Base-by-base conservation (phyloP, 306 rosid genomes). In the Prunus armeniaca region DNA sequence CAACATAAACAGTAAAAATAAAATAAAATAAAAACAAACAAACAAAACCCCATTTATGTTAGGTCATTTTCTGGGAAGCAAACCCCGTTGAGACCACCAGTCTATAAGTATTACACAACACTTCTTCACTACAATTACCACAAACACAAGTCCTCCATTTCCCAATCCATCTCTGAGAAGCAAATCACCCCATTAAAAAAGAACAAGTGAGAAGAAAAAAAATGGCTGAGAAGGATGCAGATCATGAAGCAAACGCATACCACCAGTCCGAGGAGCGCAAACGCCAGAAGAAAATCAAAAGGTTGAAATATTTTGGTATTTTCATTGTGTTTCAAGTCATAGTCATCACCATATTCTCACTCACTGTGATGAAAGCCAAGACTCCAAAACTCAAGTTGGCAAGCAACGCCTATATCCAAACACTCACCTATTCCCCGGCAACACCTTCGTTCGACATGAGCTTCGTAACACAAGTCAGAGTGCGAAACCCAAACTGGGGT, bases 401-500 rank as follows among this genome's bases (percentile, higher is more conserved):
- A 38, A 38, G 34, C 46, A 57, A 43, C 57, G 49, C 56, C 67
- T 13, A 5, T 38, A 65, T 76, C 68, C 74, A 67, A 9, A 54
- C 43, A n/a, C 66, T 76, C 30, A 56, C 24, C 22, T 30, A 47
- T 43, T 34, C n/a, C 3, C 0, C 69, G 12, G 49, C 72, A 2
- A 0, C 62, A 1, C 68, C 82, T 34, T 78, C 77, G 9, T 79
- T 83, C 19, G 75, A 83, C 47, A 46, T 79, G 46, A 79, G 32
- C 52, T 74, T 83, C 54, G 6, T 18, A 14, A 45, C 83, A n/a
- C 83, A 83, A 70, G 30, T 83, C 14, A 47, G 80, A 66, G 67
- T 83, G 13, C 55, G 64, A 60, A 83, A 79, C 74, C 7, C 72
- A 2, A 83, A 83, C 74, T 83, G 71, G 43, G 86, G 86, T 1